A percentile compares a stretch with the other conserved stretches of the same genome.
Conservation (phyloP, 306 rosid genomes). For the Inga oerstediana region DNA sequence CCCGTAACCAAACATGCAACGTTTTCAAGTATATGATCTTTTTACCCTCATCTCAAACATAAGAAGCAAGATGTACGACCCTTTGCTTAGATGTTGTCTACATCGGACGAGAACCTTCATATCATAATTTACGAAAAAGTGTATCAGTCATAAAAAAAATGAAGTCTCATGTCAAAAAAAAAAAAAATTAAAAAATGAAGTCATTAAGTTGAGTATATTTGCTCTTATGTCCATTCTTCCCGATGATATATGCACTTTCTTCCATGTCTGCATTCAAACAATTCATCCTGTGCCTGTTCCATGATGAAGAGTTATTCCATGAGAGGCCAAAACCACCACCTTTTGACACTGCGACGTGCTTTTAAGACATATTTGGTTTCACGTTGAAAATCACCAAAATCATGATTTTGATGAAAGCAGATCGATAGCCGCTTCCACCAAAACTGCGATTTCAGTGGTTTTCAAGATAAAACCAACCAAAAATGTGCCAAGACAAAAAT, state of each 20-base stretch:
- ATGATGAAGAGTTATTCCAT: constrained; percentile 21
- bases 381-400: neutral
- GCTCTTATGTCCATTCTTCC: constrained; percentile 39
- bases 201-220: constrained; percentile 60
- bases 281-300: constrained; percentile 89
- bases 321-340: neutral
- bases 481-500: neutral
- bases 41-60: neutral
- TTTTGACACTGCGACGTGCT: neutral
- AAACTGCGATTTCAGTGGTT: neutral
- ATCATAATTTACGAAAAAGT: constrained; percentile 14
- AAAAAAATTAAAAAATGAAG: constrained; percentile 62
- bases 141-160: constrained; percentile 63
- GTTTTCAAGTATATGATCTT: neutral
- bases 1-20: neutral
- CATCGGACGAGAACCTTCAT: constrained; percentile 2
- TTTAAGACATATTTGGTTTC: neutral
- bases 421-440: neutral
- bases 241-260: constrained; percentile 60
- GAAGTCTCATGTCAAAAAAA: constrained; percentile 41
- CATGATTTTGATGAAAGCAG: neutral
- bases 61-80: constrained; percentile 13
- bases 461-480: neutral
- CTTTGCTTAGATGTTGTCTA: neutral
- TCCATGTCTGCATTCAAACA: constrained; percentile 71